Percentiles rank a stretch among this genome's conserved stretches.
phyloP scores from a whole-genome alignment of 2,329 filamentous ascomycete species.

The Phoma sp. region DNA sequence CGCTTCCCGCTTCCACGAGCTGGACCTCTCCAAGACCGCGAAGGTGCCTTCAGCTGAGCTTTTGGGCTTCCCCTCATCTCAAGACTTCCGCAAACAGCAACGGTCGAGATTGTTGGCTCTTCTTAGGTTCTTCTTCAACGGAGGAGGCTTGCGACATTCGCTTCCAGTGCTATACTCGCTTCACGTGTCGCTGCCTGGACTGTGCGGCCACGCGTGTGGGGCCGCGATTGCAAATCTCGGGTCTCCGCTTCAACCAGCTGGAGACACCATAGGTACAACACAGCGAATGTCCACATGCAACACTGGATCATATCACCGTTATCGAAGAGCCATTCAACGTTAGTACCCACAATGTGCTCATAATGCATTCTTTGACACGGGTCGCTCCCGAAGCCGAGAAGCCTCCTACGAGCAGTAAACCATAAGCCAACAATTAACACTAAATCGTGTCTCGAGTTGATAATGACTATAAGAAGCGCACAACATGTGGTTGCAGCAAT shows the following conservation, averaged over 20 bases:
- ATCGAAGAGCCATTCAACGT: neutral
- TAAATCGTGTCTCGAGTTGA: neutral
- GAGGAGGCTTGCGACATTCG: neutral
- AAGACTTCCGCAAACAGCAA: neutral
- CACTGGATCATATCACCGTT: conserved; percentile 12
- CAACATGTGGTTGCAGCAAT: conserved; percentile 2
- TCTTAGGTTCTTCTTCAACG: neutral
- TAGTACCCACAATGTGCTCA: neutral
- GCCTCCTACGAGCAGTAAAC: neutral
- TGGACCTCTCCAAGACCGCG: conserved; percentile 4
- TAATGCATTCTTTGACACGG: neutral
- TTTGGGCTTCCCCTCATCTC: conserved; percentile 1
- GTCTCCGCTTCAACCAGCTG: conserved; percentile 10
- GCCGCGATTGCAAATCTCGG: conserved; percentile 12
- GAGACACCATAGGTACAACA: conserved; percentile 3
- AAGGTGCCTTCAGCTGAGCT: conserved; percentile 8
- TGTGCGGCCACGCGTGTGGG: conserved; percentile 9
- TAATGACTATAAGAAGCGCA: neutral
- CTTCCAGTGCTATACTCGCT: neutral
- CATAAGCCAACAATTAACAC: neutral
- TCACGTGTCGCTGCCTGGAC: neutral
- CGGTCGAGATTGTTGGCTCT: neutral
- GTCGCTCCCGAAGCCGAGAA: neutral
- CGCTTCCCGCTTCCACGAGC: neutral
- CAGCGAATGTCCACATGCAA: neutral